phyloP scores from a whole-genome alignment of 495 filamentous ascomycete species.

The Daldinia loculata region DNA sequence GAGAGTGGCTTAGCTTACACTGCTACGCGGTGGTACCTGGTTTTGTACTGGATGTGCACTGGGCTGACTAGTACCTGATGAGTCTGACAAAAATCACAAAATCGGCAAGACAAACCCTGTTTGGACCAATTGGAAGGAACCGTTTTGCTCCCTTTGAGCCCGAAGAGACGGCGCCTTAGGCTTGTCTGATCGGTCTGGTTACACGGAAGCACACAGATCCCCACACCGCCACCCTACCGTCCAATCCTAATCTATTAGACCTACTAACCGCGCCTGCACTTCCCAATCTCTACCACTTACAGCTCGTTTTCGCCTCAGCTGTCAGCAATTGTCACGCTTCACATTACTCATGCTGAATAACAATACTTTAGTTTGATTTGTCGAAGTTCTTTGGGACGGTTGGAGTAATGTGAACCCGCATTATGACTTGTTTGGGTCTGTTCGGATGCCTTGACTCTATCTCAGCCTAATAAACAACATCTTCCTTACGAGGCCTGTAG shows the following conservation, averaged over 20 bases:
- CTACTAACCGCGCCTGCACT: conserved; percentile 4
- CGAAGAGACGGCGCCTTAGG: conserved; percentile 35
- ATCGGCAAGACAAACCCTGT: conserved; percentile 4
- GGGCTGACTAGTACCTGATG: background rate
- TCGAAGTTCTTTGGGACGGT: background rate
- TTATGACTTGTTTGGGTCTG: background rate
- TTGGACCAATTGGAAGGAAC: conserved; percentile 14
- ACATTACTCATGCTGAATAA: conserved; percentile 32
- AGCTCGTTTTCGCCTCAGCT: conserved; percentile 7
- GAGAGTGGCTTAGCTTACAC: conserved; percentile 31
- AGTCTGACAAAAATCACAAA: conserved; percentile 9
- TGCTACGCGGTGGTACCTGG: background rate
- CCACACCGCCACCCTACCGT: conserved; percentile 27
- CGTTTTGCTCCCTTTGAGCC: conserved; percentile 13
- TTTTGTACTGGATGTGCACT: background rate
- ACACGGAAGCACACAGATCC: conserved; percentile 16
- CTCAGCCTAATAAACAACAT: background rate
- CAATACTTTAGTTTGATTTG: background rate
- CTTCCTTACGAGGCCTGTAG: background rate
- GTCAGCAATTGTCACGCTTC: conserved; percentile 14
- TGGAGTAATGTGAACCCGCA: background rate
- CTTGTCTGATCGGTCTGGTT: conserved; percentile 8
- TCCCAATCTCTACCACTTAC: background rate
- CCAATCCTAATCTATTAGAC: conserved; percentile 11
- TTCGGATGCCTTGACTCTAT: background rate